Base-by-base conservation (phyloP, 228 moss, liverwort and hornwort species). In the Sphagnum magellanicum region DNA sequence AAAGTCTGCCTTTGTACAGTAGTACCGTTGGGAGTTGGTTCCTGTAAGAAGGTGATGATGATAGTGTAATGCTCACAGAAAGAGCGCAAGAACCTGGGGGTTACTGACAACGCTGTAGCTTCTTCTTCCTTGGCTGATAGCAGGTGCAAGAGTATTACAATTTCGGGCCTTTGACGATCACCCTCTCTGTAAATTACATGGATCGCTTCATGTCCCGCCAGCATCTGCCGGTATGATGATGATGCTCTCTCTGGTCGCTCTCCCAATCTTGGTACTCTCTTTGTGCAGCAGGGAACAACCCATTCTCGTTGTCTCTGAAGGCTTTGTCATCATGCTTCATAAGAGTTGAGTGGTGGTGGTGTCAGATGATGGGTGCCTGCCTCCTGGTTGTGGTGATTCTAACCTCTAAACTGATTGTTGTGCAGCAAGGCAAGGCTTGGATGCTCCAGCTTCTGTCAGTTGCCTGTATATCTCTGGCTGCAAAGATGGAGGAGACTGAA, bases 401-500 rank as follows among this genome's bases (percentile, higher is more conserved):
- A 32, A 32, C 32, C 1, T 32, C 32, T 32, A 3, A 32, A 32
- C 32, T 12, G 55, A 8, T 4, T 12, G 9, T 55, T 55, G 12
- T 68, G 51, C 83, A 79, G 83, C 65, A 66, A 51, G 82, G 81
- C 6, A 70, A 60, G 32, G 64, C 71, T 59, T 81, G 81, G 85
- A 79, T 74, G 68, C 74, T 79, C 5, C 81, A 86, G 60, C 77
- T 86, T 5, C 52, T 86, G 69, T 64, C 85, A 0, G 74, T 82
- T 12, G 85, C 85, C 8, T 86, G 85, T 68, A 86, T 86, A 70
- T 81, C 85, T 5, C 63, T 86, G 51, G 85, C 85, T 8, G 81
- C 85, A 55, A 86, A 86, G 71, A 81, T 86, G 81, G 81, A 86
- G 65, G 85, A 86, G 60, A 81, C 85, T 3, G 85, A 86, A 71